Percentiles rank a stretch among this genome's conserved stretches.
Evolutionary conservation across 176 grass and related monocot species (phyloP).

Genomic region (Oryza officinalis): DNA sequence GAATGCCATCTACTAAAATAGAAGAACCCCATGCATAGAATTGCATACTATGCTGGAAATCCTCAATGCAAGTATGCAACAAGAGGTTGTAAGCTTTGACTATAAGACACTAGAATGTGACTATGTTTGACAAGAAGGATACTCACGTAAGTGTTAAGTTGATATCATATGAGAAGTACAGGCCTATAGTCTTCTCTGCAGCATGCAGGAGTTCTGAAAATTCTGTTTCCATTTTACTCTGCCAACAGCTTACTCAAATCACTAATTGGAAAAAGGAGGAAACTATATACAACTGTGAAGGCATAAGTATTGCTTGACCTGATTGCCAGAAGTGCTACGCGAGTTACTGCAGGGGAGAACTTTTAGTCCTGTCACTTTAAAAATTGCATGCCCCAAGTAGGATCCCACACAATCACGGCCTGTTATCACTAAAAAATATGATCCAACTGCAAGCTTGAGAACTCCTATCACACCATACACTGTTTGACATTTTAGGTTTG

Average conservation of each 20-base stretch:
- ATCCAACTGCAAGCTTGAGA: constrained; percentile 90
- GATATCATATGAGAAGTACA: constrained; percentile 92
- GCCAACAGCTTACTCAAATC: constrained; percentile 42
- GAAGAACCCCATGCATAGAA: neutral
- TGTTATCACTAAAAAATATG: constrained; percentile 85
- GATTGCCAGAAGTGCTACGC: constrained; percentile 55
- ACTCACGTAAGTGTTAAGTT: constrained; percentile 90
- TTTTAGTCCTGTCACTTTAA: constrained; percentile 83
- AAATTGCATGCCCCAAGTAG: constrained; percentile 84
- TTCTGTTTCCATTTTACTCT: constrained; percentile 89
- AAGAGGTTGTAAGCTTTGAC: constrained; percentile 14
- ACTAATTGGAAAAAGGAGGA: constrained; percentile 20
- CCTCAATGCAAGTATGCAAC: neutral
- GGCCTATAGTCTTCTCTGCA: constrained; percentile 72
- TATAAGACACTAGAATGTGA: constrained; percentile 14
- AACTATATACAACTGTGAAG: constrained; percentile 26
- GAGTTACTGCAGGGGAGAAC: constrained; percentile 83
- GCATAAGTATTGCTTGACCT: constrained; percentile 55
- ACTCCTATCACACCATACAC: constrained; percentile 86
- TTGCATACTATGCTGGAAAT: neutral
- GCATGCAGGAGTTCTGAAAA: constrained; percentile 72
- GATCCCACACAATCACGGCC: constrained; percentile 83
- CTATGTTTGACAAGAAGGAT: constrained; percentile 15
- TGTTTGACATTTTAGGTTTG: constrained; percentile 59
- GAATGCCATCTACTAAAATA: constrained; percentile 1